Percentiles rank a stretch among this genome's conserved stretches.
These are phyloP conservation scores for Trametes sp. DNA, from an alignment of 1,284 basidiomycete species.

Conservation along the genomic window DNA sequence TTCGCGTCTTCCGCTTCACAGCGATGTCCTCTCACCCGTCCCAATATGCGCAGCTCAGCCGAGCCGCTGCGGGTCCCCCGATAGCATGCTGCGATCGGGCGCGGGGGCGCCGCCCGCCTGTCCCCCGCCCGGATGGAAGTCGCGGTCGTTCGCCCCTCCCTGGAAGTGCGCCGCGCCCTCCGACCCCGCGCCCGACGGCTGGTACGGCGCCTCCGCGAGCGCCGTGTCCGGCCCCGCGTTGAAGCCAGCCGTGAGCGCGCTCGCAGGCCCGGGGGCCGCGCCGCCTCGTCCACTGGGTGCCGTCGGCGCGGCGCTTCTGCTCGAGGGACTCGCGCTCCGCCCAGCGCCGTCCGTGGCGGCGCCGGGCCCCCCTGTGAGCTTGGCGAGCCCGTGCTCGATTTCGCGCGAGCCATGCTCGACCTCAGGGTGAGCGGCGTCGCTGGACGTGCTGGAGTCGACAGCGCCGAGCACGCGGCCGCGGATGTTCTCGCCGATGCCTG, in stretches of 20 bases:
- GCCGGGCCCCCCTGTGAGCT: conserved; percentile 22
- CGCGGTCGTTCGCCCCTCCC: conserved; percentile 21
- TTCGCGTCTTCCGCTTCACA: background rate
- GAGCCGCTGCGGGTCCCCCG: conserved; percentile 10
- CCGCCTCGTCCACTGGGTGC: conserved; percentile 10
- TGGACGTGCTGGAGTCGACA: conserved; percentile 14
- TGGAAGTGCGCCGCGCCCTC: background rate
- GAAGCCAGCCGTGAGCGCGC: conserved; percentile 11
- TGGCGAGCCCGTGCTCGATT: conserved; percentile 27
- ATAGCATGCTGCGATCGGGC: conserved; percentile 12
- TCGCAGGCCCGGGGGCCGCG: conserved; percentile 6
- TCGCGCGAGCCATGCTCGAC: conserved; percentile 21
- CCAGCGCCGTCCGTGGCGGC: background rate
- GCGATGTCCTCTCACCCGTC: background rate
- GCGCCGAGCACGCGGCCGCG: conserved; percentile 24
- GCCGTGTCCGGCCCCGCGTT: conserved; percentile 11
- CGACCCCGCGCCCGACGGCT: conserved; percentile 5
- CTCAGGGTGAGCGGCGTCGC: conserved; percentile 12
- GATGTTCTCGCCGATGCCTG: conserved; percentile 30
- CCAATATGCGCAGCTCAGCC: background rate
- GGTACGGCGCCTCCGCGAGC: conserved; percentile 9
- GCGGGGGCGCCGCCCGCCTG: conserved; percentile 4
- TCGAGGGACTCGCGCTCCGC: too few relatives aligned
- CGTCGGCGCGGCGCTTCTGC: background rate
- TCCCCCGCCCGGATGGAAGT: conserved; percentile 19